A percentile compares a stretch with the other conserved stretches of the same genome.
phyloP scores from a whole-genome alignment of 2,329 filamentous ascomycete species.

The Aspergillus alliaceus region DNA sequence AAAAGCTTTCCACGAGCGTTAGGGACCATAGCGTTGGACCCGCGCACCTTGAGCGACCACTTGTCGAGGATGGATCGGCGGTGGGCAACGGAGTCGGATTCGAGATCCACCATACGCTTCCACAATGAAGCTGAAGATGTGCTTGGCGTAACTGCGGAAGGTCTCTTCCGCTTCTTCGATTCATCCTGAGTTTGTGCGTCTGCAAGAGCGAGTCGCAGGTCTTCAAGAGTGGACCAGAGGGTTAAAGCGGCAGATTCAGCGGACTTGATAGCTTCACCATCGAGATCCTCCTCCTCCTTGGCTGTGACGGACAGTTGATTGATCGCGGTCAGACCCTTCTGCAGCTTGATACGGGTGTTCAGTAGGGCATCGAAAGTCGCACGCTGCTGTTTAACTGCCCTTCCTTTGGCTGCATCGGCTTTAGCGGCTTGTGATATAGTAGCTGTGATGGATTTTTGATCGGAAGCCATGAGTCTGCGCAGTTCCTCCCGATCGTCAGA shows the following conservation, averaged over 20 bases:
- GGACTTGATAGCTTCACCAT: slow-evolving; percentile 60
- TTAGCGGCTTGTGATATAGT: slow-evolving; percentile 67
- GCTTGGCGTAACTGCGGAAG: slow-evolving; percentile 47
- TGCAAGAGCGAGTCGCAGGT: slow-evolving; percentile 41
- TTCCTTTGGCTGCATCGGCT: slow-evolving; percentile 79
- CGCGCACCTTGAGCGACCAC: slow-evolving; percentile 81
- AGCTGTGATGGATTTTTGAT: slow-evolving; percentile 65
- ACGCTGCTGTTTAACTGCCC: slow-evolving; percentile 81
- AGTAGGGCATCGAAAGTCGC: slow-evolving; percentile 84
- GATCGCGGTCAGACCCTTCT: slow-evolving; percentile 81
- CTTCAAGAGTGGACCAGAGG: slow-evolving; percentile 71
- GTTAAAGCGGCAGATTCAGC: slow-evolving; percentile 84
- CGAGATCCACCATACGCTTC: slow-evolving; percentile 67
- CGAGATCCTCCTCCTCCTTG: slow-evolving; percentile 35
- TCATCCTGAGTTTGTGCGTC: slow-evolving; percentile 35
- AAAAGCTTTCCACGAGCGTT: slow-evolving; percentile 62
- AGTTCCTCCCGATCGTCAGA: slow-evolving; percentile 57
- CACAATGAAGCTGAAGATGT: slow-evolving; percentile 68
- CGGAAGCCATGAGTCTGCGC: slow-evolving; percentile 65
- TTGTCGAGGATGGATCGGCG: slow-evolving; percentile 78
- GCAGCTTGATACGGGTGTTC: slow-evolving; percentile 86
- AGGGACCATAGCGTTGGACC: slow-evolving; percentile 49
- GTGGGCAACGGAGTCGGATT: slow-evolving; percentile 58
- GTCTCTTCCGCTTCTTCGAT: slow-evolving; percentile 49
- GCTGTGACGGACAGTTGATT: slow-evolving; percentile 66